A percentile compares a stretch with the other conserved stretches of the same genome.
Evolutionary conservation across 225 moss, liverwort and hornwort genomes (phyloP).

Genomic region (Marchantia paleacea): DNA sequence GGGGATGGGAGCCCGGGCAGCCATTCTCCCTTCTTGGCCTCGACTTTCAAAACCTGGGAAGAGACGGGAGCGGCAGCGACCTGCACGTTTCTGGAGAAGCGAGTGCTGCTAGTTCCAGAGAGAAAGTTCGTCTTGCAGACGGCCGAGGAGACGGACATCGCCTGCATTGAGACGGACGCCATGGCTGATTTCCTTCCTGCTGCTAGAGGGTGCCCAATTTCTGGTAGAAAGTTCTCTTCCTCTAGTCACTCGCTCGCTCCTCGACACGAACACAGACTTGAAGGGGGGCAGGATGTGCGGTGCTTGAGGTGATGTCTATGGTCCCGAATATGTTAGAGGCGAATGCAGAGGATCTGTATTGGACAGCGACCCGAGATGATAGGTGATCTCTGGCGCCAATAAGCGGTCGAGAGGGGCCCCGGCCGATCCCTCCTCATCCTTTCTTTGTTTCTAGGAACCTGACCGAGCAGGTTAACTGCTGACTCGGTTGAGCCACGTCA

Average conservation of each 20-base stretch:
- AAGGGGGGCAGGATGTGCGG: neutral
- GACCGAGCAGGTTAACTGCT: neutral
- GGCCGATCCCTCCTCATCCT: constrained; percentile 29
- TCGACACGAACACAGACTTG: neutral
- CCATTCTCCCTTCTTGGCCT: constrained; percentile 57
- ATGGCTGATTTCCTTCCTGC: constrained; percentile 20
- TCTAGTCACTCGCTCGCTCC: too few relatives aligned
- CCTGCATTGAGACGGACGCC: constrained; percentile 52
- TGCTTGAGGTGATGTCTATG: neutral
- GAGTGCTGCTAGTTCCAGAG: constrained; percentile 39
- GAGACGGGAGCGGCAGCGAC: constrained; percentile 24
- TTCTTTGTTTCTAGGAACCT: neutral
- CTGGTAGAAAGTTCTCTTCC: neutral
- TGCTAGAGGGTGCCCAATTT: neutral
- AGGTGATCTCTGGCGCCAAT: constrained; percentile 37
- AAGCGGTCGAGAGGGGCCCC: constrained; percentile 21
- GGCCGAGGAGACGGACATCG: constrained; percentile 31
- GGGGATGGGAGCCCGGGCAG: constrained; percentile 45
- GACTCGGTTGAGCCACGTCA: constrained; percentile 9
- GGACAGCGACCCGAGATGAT: constrained; percentile 31
- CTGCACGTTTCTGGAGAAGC: constrained; percentile 45
- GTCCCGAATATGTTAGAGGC: constrained; percentile 8
- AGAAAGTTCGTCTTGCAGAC: constrained; percentile 46
- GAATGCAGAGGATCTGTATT: constrained; percentile 30
- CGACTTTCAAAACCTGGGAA: constrained; percentile 34